Evolutionary conservation across 345 rosid genomes (phyloP).

Genomic region (Gossypium mustelinum): DNA sequence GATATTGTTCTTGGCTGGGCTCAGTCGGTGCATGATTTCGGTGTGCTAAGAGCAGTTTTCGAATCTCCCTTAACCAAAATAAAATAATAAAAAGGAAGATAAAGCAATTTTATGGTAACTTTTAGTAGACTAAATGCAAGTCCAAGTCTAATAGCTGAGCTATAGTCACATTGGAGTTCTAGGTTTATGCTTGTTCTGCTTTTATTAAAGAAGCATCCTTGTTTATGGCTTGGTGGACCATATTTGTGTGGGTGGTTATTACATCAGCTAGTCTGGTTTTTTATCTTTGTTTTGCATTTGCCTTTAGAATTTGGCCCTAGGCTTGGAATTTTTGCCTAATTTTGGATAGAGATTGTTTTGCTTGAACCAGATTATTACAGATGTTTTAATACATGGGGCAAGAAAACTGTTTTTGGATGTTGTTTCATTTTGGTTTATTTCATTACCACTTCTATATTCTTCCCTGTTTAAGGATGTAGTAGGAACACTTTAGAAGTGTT

Average conservation of each 20-base stretch:
- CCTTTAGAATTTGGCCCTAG: background rate
- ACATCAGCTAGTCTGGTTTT: conserved; percentile 55
- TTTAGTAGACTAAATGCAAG: background rate
- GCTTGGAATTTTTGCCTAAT: background rate
- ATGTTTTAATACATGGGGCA: background rate
- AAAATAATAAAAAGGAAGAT: background rate
- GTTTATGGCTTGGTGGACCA: conserved; percentile 90
- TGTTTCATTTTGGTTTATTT: background rate
- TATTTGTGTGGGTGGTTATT: conserved; percentile 60
- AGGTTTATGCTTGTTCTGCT: conserved; percentile 37
- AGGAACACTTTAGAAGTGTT: background rate
- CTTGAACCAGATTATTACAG: background rate
- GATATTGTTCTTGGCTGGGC: background rate
- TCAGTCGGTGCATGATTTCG: background rate
- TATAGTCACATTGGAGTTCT: background rate
- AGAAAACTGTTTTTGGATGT: background rate
- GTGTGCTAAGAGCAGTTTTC: background rate
- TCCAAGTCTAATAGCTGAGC: background rate
- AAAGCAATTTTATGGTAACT: background rate
- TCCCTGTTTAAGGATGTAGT: background rate
- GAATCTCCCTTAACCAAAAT: background rate
- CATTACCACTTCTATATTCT: background rate
- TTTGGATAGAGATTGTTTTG: conserved; percentile 5
- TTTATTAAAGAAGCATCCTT: conserved; percentile 44
- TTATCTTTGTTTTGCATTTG: conserved; percentile 25